Percentiles rank a stretch among this genome's conserved stretches.
Conservation (phyloP, 768 basidiomycete species). For the Termitomyces titanicus region DNA sequence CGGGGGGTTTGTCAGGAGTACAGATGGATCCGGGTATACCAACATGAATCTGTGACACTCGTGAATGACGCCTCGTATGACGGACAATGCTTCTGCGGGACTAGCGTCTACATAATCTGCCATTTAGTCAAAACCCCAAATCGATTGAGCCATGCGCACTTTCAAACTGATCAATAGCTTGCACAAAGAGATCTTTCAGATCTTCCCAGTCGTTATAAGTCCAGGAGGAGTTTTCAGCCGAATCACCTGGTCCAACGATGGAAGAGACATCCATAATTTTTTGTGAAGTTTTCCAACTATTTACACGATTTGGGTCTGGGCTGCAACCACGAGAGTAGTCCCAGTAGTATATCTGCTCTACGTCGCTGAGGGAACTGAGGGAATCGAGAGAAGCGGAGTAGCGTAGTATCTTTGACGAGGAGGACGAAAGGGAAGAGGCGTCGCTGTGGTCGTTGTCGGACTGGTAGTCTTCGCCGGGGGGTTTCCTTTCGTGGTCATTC, state of each 20-base stretch:
- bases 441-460: conserved; percentile 20
- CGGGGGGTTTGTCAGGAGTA: conserved; percentile 34
- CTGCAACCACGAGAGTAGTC: conserved; percentile 29
- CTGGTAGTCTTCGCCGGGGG: conserved; percentile 4
- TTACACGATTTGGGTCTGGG: conserved; percentile 23
- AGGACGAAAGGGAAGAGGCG: conserved; percentile 10
- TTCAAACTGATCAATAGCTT: conserved; percentile 57
- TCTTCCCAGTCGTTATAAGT: conserved; percentile 61
- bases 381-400: conserved; percentile 12
- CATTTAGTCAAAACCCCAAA: conserved; percentile 9
- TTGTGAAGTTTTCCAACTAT: conserved; percentile 26
- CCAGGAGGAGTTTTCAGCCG: conserved; percentile 20
- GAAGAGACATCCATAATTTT: conserved; percentile 40
- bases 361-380: conserved; percentile 13
- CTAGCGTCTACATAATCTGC: conserved; percentile 36
- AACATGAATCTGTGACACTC: conserved; percentile 64
- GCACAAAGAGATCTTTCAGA: conserved; percentile 58
- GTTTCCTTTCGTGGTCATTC: conserved; percentile 20
- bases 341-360: conserved; percentile 27
- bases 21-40: conserved; percentile 53
- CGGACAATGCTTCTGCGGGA: conserved; percentile 43
- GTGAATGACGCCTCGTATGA: conserved; percentile 61
- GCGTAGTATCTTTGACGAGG: conserved; percentile 8
- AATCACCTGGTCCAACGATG: conserved; percentile 23
- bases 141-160: conserved; percentile 33